Percentiles rank a stretch among this genome's conserved stretches.
phyloP scores from a whole-genome alignment of 2,329 filamentous ascomycete species.

The Fusarium redolens region DNA sequence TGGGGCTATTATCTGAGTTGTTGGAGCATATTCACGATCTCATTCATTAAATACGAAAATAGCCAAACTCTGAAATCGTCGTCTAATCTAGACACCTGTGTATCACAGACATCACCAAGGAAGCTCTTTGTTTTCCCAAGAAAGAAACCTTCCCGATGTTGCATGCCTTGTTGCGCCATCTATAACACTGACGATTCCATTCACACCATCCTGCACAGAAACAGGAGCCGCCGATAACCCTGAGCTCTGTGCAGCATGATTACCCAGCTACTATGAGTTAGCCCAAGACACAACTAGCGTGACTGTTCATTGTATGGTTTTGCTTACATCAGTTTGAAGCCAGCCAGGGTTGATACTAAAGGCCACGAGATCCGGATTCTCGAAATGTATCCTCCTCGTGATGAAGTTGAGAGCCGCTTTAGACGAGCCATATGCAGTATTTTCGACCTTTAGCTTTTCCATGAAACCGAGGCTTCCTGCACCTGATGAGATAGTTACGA shows the following conservation, averaged over 20 bases:
- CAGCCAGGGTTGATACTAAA: neutral
- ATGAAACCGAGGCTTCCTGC: neutral
- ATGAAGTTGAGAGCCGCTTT: neutral
- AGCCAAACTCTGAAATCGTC: no score
- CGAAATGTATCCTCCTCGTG: neutral
- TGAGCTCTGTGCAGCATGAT: neutral
- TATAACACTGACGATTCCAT: neutral
- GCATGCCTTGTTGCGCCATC: neutral
- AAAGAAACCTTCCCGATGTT: neutral
- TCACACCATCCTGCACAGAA: neutral
- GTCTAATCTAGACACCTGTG: neutral
- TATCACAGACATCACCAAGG: neutral
- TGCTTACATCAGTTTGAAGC: neutral
- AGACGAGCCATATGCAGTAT: neutral
- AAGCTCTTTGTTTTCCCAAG: neutral
- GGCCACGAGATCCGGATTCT: neutral
- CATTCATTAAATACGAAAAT: no score
- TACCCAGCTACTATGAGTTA: neutral
- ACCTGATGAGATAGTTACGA: neutral
- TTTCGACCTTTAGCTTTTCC: neutral
- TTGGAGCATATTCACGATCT: no score
- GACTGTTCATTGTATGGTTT: accelerated
- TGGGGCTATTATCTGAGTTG: no score
- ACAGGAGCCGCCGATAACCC: neutral
- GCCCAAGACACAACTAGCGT: no score